Evolutionary conservation across 169 alveolate genomes (phyloP).

Genomic region (Eimeria zaria): DNA sequence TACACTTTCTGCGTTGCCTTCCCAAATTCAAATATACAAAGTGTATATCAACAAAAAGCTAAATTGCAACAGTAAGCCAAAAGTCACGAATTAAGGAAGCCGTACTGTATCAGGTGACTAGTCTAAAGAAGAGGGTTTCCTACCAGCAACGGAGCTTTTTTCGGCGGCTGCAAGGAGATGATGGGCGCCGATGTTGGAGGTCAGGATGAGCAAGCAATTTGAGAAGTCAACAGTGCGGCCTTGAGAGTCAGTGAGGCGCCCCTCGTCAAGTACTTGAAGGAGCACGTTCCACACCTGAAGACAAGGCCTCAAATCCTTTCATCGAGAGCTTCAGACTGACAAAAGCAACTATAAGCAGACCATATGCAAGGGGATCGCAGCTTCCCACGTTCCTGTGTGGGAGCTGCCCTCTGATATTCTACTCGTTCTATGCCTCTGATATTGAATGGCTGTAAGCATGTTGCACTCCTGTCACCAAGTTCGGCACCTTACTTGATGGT

Average conservation of each 20-base stretch:
- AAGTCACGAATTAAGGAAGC: background rate
- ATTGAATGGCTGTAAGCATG: background rate
- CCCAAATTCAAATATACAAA: no score
- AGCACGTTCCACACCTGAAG: conserved; percentile 86
- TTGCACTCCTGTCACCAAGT: background rate
- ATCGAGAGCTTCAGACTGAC: background rate
- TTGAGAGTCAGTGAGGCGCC: conserved; percentile 93
- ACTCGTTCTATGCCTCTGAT: background rate
- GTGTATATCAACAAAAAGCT: background rate
- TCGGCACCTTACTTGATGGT: conserved; percentile 91
- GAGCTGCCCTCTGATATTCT: background rate
- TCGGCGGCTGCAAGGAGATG: conserved; percentile 72
- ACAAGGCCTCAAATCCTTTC: conserved; percentile 54
- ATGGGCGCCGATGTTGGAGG: conserved; percentile 95
- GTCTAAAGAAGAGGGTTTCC: background rate
- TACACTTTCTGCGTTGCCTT: background rate
- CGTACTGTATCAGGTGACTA: background rate
- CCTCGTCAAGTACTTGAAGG: conserved; percentile 92
- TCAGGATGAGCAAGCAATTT: conserved; percentile 91
- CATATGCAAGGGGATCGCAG: background rate
- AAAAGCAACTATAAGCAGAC: background rate
- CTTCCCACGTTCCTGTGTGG: background rate
- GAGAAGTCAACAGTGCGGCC: conserved; percentile 95
- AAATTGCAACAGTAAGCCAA: background rate
- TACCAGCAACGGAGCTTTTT: background rate